phyloP scores from a whole-genome alignment of 2,329 filamentous ascomycete species.

The Fusarium sp. region DNA sequence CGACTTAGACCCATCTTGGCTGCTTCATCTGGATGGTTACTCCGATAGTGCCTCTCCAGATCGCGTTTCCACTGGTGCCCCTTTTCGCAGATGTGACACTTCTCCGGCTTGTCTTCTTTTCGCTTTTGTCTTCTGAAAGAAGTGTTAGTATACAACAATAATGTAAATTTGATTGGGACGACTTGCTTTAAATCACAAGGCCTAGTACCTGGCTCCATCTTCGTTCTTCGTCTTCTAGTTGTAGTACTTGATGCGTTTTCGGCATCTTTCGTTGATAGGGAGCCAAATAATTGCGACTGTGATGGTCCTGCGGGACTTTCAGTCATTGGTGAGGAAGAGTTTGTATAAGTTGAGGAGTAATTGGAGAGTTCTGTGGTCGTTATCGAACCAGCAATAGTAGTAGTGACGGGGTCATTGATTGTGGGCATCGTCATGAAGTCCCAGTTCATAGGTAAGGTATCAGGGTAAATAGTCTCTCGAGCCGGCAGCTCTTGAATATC shows the following conservation, averaged over 20 bases:
- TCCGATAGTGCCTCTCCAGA: slow-evolving; percentile 6
- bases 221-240: not conserved
- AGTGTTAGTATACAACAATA: not conserved
- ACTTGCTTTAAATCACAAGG: slow-evolving; percentile 23
- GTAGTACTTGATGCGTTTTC: not conserved
- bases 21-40: slow-evolving; percentile 2
- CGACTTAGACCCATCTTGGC: not conserved
- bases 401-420: not conserved
- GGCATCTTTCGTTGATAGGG: not conserved
- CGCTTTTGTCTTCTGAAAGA: not conserved
- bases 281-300: not conserved
- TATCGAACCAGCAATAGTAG: not conserved
- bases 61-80: slow-evolving; percentile 6
- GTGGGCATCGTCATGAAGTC: not conserved
- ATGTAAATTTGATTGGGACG: accelerated
- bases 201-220: slow-evolving; percentile 4
- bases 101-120: slow-evolving; percentile 13
- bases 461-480: not conserved
- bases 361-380: not conserved
- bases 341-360: not conserved
- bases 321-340: not conserved
- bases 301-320: not conserved
- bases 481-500: not conserved
- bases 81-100: slow-evolving; percentile 15
- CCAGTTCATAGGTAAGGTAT: not conserved